Evolutionary conservation across 176 grass and related monocot genomes (phyloP).

Genomic region (Typha latifolia): DNA sequence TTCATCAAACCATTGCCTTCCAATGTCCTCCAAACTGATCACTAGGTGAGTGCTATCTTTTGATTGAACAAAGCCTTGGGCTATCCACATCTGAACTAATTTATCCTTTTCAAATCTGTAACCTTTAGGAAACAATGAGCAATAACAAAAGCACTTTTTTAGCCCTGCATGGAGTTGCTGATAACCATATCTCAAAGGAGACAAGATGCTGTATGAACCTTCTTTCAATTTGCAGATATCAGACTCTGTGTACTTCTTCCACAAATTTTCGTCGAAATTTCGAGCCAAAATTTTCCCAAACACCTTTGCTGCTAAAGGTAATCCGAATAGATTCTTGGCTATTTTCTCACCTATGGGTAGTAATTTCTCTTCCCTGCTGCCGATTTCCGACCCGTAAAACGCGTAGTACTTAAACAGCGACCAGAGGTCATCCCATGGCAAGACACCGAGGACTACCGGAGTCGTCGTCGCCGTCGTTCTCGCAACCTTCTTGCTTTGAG

Average conservation of each 20-base stretch:
- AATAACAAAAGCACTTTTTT: constrained; percentile 31
- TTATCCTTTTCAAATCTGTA: constrained; percentile 31
- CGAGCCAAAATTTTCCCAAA: constrained; percentile 28
- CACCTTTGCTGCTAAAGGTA: constrained; percentile 47
- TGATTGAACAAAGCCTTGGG: constrained; percentile 25
- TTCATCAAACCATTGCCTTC: constrained; percentile 19
- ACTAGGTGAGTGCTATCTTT: neutral
- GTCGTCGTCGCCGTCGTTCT: neutral
- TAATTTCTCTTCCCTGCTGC: constrained; percentile 4
- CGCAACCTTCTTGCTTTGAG: constrained; percentile 8
- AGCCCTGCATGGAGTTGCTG: constrained; percentile 20
- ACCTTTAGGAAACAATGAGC: constrained; percentile 46
- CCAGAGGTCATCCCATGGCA: constrained; percentile 6
- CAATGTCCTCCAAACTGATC: constrained; percentile 14
- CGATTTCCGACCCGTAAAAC: neutral
- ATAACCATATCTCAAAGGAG: constrained; percentile 38
- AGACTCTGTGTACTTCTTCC: constrained; percentile 23
- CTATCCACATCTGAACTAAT: constrained; percentile 31
- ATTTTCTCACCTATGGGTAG: constrained; percentile 26
- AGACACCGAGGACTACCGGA: neutral
- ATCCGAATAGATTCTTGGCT: constrained; percentile 28
- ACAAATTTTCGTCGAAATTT: constrained; percentile 3
- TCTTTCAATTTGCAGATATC: constrained; percentile 22
- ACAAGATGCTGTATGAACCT: constrained; percentile 13
- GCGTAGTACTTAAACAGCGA: neutral